These are phyloP conservation scores for Eimeria maxima DNA, from an alignment of 169 alveolate species.

Conservation along the genomic window DNA sequence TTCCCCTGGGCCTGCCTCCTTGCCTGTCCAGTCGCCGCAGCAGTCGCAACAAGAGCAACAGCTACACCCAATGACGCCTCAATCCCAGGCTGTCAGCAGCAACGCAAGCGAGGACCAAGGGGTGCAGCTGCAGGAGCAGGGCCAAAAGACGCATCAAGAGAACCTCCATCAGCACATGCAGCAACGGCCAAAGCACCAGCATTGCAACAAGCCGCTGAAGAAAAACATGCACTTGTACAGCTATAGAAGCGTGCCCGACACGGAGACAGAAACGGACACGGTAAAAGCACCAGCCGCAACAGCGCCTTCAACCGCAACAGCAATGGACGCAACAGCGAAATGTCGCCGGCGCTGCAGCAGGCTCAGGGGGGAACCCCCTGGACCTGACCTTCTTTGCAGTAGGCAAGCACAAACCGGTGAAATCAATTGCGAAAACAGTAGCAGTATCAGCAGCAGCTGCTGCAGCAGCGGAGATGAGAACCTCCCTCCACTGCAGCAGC, in stretches of 20 bases:
- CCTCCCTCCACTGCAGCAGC: slow-evolving; percentile 19
- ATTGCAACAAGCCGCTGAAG: slow-evolving; percentile 2
- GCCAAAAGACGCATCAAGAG: neutral
- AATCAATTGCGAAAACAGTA: neutral
- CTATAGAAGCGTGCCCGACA: slow-evolving; percentile 53
- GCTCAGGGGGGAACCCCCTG: slow-evolving; percentile 26
- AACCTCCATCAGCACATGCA: slow-evolving; percentile 7
- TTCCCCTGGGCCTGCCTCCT: neutral
- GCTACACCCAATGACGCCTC: neutral
- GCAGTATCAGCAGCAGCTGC: slow-evolving; percentile 64
- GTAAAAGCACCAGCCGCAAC: neutral
- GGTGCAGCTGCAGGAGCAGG: slow-evolving; percentile 14
- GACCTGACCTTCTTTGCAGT: neutral
- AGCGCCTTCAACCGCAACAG: neutral
- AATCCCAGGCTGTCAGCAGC: neutral
- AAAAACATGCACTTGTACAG: neutral
- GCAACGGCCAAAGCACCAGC: slow-evolving; percentile 21
- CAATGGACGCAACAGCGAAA: neutral
- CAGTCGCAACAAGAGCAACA: slow-evolving; percentile 25
- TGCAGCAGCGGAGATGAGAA: slow-evolving; percentile 36
- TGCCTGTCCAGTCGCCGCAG: slow-evolving; percentile 41
- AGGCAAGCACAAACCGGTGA: slow-evolving; percentile 2
- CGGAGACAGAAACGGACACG: slow-evolving; percentile 6
- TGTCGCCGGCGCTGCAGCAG: slow-evolving; percentile 42
- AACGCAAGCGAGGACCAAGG: neutral